phyloP scores from a whole-genome alignment of 352 stramenopile species.

The Phytopythium helicoides region DNA sequence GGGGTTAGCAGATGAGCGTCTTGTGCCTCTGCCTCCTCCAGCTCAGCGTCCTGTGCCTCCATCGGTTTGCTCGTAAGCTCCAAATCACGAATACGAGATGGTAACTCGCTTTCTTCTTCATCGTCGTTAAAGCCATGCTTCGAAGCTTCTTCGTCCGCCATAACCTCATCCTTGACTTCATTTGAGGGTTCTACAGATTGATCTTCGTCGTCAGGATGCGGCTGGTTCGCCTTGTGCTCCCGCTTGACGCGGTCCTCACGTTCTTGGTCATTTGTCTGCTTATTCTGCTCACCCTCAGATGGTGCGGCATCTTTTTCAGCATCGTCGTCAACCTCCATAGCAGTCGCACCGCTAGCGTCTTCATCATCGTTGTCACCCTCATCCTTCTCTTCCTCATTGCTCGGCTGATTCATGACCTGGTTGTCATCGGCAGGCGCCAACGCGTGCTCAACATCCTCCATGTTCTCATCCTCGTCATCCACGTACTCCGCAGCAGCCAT shows the following conservation, averaged over 20 bases:
- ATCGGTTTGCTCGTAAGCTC: constrained; percentile 25
- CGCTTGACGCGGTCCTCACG: constrained; percentile 3
- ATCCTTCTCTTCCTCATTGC: constrained; percentile 52
- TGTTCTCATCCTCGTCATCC: constrained; percentile 58
- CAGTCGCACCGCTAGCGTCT: constrained; percentile 34
- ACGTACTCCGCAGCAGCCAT: constrained; percentile 69
- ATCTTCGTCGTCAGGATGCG: constrained; percentile 12
- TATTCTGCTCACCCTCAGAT: constrained; percentile 16
- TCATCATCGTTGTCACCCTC: constrained; percentile 40
- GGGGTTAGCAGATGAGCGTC: constrained; percentile 41
- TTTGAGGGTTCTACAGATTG: constrained; percentile 12
- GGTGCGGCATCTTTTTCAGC: constrained; percentile 17
- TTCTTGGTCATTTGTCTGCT: constrained; percentile 29
- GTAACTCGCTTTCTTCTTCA: constrained; percentile 21
- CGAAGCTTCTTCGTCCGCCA: constrained; percentile 10
- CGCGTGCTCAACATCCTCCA: constrained; percentile 65
- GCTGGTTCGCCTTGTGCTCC: neutral
- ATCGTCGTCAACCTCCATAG: constrained; percentile 72
- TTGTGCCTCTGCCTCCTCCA: constrained; percentile 27
- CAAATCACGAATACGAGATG: constrained; percentile 32
- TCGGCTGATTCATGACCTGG: constrained; percentile 56
- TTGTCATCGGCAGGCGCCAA: constrained; percentile 67
- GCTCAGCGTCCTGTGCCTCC: constrained; percentile 24
- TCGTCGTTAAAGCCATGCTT: constrained; percentile 36
- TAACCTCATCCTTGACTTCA: constrained; percentile 11